These are phyloP conservation scores for Beta corolliflora DNA, from an alignment of 179 eudicot species.

Conservation along the genomic window DNA sequence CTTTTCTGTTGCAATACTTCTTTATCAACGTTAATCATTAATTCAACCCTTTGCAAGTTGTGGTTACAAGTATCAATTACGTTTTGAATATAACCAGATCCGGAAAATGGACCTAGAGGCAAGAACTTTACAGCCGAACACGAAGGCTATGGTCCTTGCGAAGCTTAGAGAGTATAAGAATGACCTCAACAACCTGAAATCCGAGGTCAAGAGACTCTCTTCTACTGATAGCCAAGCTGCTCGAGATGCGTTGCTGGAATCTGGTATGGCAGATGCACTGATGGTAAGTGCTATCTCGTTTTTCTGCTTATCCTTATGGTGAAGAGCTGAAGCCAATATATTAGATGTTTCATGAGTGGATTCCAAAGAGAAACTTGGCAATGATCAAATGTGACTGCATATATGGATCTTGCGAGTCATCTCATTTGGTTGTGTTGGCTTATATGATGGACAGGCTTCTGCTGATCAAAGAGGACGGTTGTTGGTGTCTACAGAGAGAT, in stretches of 20 bases:
- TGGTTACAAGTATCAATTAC: not conserved
- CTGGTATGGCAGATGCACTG: constrained; percentile 55
- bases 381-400: not conserved
- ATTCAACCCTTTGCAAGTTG: not conserved
- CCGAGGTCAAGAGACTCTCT: constrained; percentile 53
- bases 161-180: constrained; percentile 66
- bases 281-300: constrained; percentile 33
- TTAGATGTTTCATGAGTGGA: not conserved
- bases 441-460: constrained; percentile 41
- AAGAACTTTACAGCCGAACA: constrained; percentile 52
- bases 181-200: constrained; percentile 59
- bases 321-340: not conserved
- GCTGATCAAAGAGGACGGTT: constrained; percentile 61
- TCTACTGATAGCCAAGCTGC: constrained; percentile 48
- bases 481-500: constrained; percentile 58
- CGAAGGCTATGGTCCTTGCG: constrained; percentile 53
- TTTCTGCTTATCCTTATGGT: not conserved
- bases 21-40: not conserved
- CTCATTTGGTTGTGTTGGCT: constrained; percentile 1
- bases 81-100: constrained; percentile 34
- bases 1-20: constrained; percentile 2
- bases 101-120: constrained; percentile 80
- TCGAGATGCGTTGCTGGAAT: constrained; percentile 59
- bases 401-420: not conserved
- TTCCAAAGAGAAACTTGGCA: not conserved